Percentiles rank a stretch among this genome's conserved stretches.
phyloP scores from a whole-genome alignment of 176 grass and related monocot species.

The Chloris gayana region DNA sequence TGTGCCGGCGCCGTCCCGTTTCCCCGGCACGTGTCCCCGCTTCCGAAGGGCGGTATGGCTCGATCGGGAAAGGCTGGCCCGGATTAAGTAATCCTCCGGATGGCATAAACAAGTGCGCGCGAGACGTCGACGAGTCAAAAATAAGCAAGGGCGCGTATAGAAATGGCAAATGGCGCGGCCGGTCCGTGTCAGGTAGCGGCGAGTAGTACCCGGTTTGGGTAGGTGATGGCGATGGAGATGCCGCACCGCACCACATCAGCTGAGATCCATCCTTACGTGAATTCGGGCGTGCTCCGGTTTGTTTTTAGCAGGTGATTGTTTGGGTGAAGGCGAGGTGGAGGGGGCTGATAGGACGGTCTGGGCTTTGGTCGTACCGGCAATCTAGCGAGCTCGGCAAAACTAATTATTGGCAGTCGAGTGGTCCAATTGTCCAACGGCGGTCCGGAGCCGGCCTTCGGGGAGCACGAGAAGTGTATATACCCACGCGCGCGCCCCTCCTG shows the following conservation, averaged over 20 bases:
- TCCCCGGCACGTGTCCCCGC: conserved; percentile 13
- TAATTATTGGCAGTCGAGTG: conserved; percentile 1
- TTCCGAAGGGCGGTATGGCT: background rate
- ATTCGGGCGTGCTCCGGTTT: background rate
- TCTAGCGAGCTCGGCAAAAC: background rate
- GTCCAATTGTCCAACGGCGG: conserved; percentile 36
- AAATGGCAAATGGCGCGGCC: conserved; percentile 21
- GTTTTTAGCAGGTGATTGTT: background rate
- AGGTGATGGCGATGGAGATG: conserved; percentile 1
- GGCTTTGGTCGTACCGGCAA: conserved; percentile 5
- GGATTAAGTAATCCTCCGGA: background rate
- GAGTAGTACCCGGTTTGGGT: conserved; percentile 8
- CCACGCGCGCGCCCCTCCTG: background rate
- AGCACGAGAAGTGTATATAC: conserved; percentile 22
- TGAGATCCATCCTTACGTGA: conserved; percentile 43
- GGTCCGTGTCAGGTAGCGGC: background rate
- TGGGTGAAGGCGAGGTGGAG: background rate
- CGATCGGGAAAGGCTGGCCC: conserved; percentile 26
- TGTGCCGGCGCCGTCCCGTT: background rate
- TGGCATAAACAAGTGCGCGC: conserved; percentile 19
- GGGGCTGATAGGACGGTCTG: background rate
- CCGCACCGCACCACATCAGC: background rate
- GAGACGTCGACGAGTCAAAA: background rate
- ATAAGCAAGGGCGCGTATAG: background rate
- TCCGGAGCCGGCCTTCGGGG: conserved; percentile 31